Base-by-base conservation (phyloP, 139 green algal species). In the Chlorella vulgaris region DNA sequence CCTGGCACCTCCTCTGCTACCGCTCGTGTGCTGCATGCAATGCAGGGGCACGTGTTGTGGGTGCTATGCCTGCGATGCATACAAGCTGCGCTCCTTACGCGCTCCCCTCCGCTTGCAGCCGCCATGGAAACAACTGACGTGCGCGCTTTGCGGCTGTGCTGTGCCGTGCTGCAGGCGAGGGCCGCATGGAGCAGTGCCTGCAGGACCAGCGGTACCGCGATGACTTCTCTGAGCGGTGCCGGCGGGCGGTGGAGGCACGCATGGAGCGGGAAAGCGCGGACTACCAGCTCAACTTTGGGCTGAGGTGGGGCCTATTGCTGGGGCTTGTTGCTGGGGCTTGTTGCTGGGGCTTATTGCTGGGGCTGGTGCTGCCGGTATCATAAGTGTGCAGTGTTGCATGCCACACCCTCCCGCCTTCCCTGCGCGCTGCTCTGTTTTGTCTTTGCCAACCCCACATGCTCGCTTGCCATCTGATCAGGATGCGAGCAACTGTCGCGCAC, bases 121-220 rank as follows among this genome's bases (percentile, higher is more conserved):
- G n/a, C n/a, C n/a, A n/a, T 36, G 22, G 19, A 33, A 35, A 24
- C 60, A 67, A 13, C 7, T 22, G 60, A 7, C 22, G 31, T 67
- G 60, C 18, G 24, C 22, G 22, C 19, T 22, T 24, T 55, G 47
- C 47, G 47, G 15, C 60, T 7, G 22, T 18, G 40, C 33, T 10
- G 4, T 65, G 33, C 7, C 35, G 36, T 0, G 31, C 33, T 63
- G 21, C 86, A 85, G 90, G 90, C n/a, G 84, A 88, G 55, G 86
- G 90, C n/a, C 7, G 70, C 82, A 85, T 90, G 4, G 95, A 96
- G 87, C 89, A 94, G 67, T 96, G 93, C 86, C 80, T 96, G 43
- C 89, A 96, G 83, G 89, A 94, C 66, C 85, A 93, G 39, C 87
- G 90, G 19, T 80, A 92, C 0, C 81, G 91, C 47, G 42, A 76